These are phyloP conservation scores for Quercus glauca DNA, from an alignment of 306 rosid genomes.

Conservation along the genomic window DNA sequence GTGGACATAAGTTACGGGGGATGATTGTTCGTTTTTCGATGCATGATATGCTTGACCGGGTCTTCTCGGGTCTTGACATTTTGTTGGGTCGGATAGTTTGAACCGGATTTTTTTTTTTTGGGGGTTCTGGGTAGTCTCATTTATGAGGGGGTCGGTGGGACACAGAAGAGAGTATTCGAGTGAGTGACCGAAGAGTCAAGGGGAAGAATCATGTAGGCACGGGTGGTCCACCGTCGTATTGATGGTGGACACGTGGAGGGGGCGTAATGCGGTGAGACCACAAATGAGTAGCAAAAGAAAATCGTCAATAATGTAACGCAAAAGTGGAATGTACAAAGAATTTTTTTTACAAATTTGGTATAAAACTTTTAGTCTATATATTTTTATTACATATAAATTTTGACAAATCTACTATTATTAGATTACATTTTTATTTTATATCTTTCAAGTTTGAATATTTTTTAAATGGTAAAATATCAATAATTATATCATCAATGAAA, in stretches of 20 bases:
- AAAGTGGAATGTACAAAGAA: too few species aligned
- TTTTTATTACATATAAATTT: too few species aligned
- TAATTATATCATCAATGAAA: too few species aligned
- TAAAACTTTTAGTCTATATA: too few species aligned
- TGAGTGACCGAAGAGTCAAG: background rate
- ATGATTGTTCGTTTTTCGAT: slow-evolving; percentile 43
- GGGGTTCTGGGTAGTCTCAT: too few species aligned
- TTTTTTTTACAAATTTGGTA: too few species aligned
- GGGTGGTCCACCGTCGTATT: slow-evolving; percentile 41
- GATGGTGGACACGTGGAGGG: slow-evolving; percentile 48
- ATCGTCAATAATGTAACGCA: background rate
- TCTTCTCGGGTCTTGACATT: slow-evolving; percentile 31
- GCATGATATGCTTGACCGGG: slow-evolving; percentile 48
- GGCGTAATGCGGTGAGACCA: slow-evolving; percentile 24
- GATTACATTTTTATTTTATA: too few species aligned
- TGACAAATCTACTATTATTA: too few species aligned
- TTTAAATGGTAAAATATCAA: too few species aligned
- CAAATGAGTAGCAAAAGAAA: background rate
- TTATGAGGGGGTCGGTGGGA: slow-evolving; percentile 3
- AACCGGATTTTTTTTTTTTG: background rate
- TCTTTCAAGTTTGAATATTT: too few species aligned
- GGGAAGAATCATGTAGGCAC: slow-evolving; percentile 21
- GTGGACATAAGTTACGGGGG: slow-evolving; percentile 43
- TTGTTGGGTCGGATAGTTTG: slow-evolving; percentile 16
- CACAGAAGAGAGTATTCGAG: background rate